Percentiles rank a stretch among this genome's conserved stretches.
These are phyloP conservation scores for Sicyos edulis DNA, from an alignment of 306 rosid species.

Conservation along the genomic window DNA sequence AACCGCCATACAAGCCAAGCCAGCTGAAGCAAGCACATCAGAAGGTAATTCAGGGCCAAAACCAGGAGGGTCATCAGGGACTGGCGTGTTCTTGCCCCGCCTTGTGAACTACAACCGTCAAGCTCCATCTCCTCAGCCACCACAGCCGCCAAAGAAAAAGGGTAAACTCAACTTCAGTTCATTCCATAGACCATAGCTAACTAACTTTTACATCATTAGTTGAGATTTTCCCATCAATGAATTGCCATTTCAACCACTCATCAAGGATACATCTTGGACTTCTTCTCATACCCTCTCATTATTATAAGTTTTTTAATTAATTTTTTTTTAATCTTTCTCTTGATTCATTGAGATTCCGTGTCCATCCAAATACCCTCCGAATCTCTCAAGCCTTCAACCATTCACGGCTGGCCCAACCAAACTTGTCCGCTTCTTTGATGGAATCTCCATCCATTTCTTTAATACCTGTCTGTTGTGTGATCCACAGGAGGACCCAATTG, in stretches of 20 bases:
- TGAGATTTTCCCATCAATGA: conserved; percentile 26
- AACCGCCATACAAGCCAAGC: conserved; percentile 1
- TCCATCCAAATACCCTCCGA: not conserved
- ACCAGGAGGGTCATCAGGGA: conserved; percentile 42
- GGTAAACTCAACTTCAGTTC: conserved; percentile 27
- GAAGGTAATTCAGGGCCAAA: conserved; percentile 16
- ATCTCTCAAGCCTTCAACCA: not conserved
- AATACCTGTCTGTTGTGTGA: not conserved
- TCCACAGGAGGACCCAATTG: conserved; percentile 4
- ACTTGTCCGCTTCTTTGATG: conserved; percentile 7
- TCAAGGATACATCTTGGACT: conserved; percentile 3
- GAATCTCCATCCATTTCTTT: conserved; percentile 13
- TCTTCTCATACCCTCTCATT: not conserved
- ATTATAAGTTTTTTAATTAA: not conserved
- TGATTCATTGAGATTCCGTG: conserved; percentile 20
- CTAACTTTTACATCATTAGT: conserved; percentile 18
- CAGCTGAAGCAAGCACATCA: conserved; percentile 14
- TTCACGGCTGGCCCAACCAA: conserved; percentile 3
- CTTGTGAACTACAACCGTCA: conserved; percentile 15
- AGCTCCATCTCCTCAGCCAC: conserved; percentile 22
- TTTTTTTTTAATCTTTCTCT: not conserved
- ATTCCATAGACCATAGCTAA: not conserved
- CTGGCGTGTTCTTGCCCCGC: conserved; percentile 74
- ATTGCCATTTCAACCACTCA: conserved; percentile 14
- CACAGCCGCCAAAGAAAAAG: conserved; percentile 32